phyloP scores from a whole-genome alignment of 495 filamentous ascomycete species.

The Lophiotrema nucula region DNA sequence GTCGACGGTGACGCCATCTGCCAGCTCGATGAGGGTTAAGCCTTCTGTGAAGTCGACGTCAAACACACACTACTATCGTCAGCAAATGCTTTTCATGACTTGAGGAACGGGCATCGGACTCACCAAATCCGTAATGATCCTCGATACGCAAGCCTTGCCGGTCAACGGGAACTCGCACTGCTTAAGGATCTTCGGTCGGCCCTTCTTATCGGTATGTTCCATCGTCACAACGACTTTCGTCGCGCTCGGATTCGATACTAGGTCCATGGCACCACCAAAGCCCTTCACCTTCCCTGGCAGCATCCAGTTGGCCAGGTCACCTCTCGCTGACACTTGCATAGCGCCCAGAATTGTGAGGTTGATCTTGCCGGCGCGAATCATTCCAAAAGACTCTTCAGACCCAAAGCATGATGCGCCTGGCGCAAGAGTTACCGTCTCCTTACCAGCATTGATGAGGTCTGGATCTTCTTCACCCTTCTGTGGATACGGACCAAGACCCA shows the following conservation, averaged over 20 bases:
- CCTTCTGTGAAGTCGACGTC: slow-evolving; percentile 54
- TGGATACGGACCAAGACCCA: slow-evolving; percentile 64
- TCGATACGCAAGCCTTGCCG: slow-evolving; percentile 45
- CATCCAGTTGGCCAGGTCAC: slow-evolving; percentile 65
- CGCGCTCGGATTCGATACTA: slow-evolving; percentile 57
- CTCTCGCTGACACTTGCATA: slow-evolving; percentile 57
- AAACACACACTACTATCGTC: slow-evolving; percentile 50
- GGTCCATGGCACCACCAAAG: slow-evolving; percentile 64
- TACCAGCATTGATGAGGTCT: slow-evolving; percentile 62
- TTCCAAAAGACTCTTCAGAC: slow-evolving; percentile 58
- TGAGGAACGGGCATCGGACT: slow-evolving; percentile 27
- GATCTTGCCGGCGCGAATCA: slow-evolving; percentile 62
- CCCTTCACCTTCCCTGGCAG: slow-evolving; percentile 64
- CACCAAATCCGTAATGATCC: slow-evolving; percentile 60
- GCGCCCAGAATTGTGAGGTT: slow-evolving; percentile 61
- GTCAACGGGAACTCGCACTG: slow-evolving; percentile 57
- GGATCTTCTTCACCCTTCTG: slow-evolving; percentile 54
- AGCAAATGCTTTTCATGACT: slow-evolving; percentile 13
- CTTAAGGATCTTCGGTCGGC: slow-evolving; percentile 58
- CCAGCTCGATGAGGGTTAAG: slow-evolving; percentile 55
- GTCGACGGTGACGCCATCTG: slow-evolving; percentile 55
- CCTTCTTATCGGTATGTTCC: slow-evolving; percentile 62
- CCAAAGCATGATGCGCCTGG: slow-evolving; percentile 59
- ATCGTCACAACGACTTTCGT: slow-evolving; percentile 64
- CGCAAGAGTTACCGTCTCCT: slow-evolving; percentile 59